These are phyloP conservation scores for Crithidia thermophila DNA, from an alignment of 208 protist genomes.

Conservation along the genomic window DNA sequence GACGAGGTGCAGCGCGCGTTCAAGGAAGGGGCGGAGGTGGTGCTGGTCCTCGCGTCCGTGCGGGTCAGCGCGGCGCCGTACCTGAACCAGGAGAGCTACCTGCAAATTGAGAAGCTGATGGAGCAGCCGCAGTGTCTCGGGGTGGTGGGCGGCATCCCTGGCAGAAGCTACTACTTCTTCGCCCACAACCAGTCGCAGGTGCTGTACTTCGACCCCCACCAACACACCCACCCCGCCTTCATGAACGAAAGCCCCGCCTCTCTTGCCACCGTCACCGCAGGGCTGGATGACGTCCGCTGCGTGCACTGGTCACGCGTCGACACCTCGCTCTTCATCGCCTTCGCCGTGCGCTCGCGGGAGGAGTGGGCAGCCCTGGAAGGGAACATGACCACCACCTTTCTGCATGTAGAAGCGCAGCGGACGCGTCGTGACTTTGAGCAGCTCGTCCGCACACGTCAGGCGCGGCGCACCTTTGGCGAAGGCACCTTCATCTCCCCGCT, in stretches of 20 bases:
- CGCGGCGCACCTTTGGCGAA: conserved; percentile 13
- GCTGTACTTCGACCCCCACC: conserved; percentile 81
- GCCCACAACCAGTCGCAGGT: conserved; percentile 58
- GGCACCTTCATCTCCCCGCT: conserved; percentile 31
- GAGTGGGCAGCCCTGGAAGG: conserved; percentile 47
- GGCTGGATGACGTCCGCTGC: conserved; percentile 41
- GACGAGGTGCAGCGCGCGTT: conserved; percentile 47
- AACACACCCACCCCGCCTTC: conserved; percentile 43
- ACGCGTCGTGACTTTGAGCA: conserved; percentile 22
- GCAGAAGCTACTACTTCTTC: conserved; percentile 79
- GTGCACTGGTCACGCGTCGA: conserved; percentile 63
- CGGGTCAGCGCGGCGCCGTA: conserved; percentile 43
- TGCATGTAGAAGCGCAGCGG: conserved; percentile 36
- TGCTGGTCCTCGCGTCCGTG: conserved; percentile 66
- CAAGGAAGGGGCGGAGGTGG: conserved; percentile 35
- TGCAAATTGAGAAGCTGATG: conserved; percentile 62
- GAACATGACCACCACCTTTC: conserved; percentile 37
- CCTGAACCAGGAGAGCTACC: conserved; percentile 60
- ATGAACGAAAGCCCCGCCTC: conserved; percentile 8
- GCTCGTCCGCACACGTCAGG: conserved; percentile 7
- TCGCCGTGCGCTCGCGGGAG: conserved; percentile 38
- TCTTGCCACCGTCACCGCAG: conserved; percentile 36
- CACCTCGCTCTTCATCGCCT: conserved; percentile 75
- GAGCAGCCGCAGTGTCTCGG: conserved; percentile 59
- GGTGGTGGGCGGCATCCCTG: conserved; percentile 66